Percentiles rank a stretch among this genome's conserved stretches.
phyloP scores from a whole-genome alignment of 1,139 yeast species.

The Maudiozyma humilis region DNA sequence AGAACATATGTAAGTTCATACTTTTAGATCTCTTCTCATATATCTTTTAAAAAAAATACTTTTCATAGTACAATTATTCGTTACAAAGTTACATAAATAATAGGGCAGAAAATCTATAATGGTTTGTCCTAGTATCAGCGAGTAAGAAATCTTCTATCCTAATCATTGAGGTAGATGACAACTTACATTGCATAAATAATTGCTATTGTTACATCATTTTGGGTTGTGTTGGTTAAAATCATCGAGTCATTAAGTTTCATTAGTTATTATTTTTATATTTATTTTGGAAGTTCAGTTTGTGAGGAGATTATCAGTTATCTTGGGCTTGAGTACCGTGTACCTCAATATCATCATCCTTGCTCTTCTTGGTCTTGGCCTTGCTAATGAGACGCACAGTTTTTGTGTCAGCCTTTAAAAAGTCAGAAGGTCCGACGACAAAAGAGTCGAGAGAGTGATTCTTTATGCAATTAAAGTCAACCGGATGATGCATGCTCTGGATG shows the following conservation, averaged over 20 bases:
- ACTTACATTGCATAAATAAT: neutral
- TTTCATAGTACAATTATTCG: neutral
- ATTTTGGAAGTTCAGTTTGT: neutral
- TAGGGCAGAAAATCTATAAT: neutral
- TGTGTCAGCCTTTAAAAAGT: constrained; percentile 13
- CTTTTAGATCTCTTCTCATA: neutral
- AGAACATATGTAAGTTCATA: neutral
- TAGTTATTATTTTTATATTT: neutral
- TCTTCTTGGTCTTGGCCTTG: neutral
- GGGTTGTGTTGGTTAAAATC: neutral
- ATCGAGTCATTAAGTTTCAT: neutral
- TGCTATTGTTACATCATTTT: neutral
- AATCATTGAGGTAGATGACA: neutral
- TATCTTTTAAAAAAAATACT: neutral
- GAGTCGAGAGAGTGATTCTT: constrained; percentile 24
- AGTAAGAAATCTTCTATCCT: neutral
- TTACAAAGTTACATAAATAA: neutral
- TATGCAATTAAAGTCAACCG: neutral
- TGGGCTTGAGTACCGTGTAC: neutral
- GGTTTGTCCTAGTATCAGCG: neutral
- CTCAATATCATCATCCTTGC: constrained; percentile 5
- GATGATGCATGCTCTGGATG: neutral
- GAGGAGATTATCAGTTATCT: neutral
- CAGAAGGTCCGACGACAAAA: constrained; percentile 27
- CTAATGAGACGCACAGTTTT: constrained; percentile 4